Conservation (phyloP, 305 asterid species). For the Andrographis paniculata region DNA sequence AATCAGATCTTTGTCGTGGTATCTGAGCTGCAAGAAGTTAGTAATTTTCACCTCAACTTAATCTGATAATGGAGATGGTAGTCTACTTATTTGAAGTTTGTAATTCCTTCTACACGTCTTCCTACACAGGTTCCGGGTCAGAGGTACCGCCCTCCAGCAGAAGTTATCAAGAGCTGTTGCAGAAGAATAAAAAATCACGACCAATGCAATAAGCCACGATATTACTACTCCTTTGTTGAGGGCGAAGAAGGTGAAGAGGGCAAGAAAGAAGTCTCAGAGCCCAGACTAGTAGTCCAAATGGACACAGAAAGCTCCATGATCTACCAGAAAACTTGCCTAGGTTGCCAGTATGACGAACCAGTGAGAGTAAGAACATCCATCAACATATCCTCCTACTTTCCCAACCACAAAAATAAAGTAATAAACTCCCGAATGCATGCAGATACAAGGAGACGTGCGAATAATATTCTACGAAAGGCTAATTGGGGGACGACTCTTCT, state of each 20-base stretch:
- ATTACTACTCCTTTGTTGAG: constrained; percentile 59
- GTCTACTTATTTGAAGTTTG: no score
- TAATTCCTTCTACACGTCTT: no score
- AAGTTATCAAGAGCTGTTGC: constrained; percentile 58
- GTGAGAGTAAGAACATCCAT: constrained; percentile 31
- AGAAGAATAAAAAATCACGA: constrained; percentile 39
- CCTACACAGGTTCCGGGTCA: constrained; percentile 53
- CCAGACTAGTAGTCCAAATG: constrained; percentile 67
- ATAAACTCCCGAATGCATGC: not conserved
- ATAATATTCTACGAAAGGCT: constrained; percentile 62
- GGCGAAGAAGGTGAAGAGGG: constrained; percentile 44
- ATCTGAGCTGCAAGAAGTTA: constrained; percentile 19
- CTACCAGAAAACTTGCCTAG: constrained; percentile 65
- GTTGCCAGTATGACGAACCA: constrained; percentile 51
- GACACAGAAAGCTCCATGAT: constrained; percentile 67
- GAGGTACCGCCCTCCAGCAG: constrained; percentile 43
- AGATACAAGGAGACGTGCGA: constrained; percentile 64
- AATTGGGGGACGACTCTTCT: constrained; percentile 70
- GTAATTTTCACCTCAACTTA: no score
- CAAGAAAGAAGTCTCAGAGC: constrained; percentile 33
- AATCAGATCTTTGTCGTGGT: constrained; percentile 53
- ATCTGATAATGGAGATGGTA: no score
- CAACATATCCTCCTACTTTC: not conserved
- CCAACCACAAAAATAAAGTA: no score
- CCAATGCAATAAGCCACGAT: constrained; percentile 34